phyloP scores from a whole-genome alignment of 176 grass and related monocot species.

The Thalia dealbata region DNA sequence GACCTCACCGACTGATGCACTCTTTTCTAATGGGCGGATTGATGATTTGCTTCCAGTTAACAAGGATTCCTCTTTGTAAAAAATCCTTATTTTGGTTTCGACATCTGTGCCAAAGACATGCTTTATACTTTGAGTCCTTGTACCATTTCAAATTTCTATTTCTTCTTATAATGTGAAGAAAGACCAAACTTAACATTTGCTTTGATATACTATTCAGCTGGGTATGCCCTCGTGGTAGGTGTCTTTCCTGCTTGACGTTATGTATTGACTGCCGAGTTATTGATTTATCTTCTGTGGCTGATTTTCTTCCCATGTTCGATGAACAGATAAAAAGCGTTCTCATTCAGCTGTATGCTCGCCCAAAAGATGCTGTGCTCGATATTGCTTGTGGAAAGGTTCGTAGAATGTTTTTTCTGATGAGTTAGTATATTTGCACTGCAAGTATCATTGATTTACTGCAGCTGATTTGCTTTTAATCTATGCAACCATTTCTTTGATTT shows the following conservation, averaged over 20 bases:
- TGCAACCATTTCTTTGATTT: not conserved
- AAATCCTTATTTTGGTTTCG: not conserved
- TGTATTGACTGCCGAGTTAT: not conserved
- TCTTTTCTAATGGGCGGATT: not conserved
- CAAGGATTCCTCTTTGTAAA: not conserved
- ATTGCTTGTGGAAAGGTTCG: conserved; percentile 89
- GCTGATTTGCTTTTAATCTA: not conserved
- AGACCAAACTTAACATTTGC: not conserved
- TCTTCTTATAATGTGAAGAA: not conserved
- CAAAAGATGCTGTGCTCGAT: conserved; percentile 82
- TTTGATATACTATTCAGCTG: not conserved
- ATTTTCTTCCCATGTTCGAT: conserved; percentile 16
- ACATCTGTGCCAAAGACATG: not conserved
- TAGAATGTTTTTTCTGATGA: not conserved
- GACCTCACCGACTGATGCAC: not conserved
- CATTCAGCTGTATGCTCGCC: conserved; percentile 63
- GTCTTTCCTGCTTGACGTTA: not conserved
- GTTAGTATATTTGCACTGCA: not conserved
- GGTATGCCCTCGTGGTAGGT: not conserved
- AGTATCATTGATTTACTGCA: not conserved
- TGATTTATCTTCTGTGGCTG: not conserved
- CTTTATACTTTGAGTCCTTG: not conserved
- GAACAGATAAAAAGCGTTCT: conserved; percentile 90
- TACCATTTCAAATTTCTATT: not conserved
- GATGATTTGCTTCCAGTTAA: not conserved